These are phyloP conservation scores for Parietichytrium sp. DNA, from an alignment of 108 stramenopile genomes.

Conservation along the genomic window DNA sequence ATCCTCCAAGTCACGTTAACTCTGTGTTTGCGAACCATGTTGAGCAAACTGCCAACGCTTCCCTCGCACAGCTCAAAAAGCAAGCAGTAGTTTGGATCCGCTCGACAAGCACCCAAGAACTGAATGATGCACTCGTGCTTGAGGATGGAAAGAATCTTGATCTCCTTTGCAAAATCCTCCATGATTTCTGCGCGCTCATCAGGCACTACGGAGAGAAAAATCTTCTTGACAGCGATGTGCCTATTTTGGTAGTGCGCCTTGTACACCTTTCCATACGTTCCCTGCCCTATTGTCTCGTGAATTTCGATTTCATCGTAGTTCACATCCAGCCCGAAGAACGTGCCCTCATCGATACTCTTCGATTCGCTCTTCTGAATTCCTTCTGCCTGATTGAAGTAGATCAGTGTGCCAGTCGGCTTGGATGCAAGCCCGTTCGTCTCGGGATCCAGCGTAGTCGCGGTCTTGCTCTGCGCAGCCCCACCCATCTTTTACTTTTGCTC, in stretches of 20 bases:
- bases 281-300: constrained; percentile 34
- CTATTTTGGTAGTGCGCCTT: constrained; percentile 34
- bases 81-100: constrained; percentile 40
- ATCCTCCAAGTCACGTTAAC: constrained; percentile 41
- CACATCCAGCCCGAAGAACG: constrained; percentile 39
- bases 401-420: constrained; percentile 10
- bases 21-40: not conserved
- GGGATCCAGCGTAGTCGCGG: constrained; percentile 13
- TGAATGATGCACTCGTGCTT: constrained; percentile 37
- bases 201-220: not conserved
- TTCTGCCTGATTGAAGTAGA: constrained; percentile 28
- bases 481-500: too few species aligned
- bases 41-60: constrained; percentile 30
- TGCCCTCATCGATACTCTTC: constrained; percentile 25
- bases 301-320: constrained; percentile 30
- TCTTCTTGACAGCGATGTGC: constrained; percentile 35
- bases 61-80: constrained; percentile 42
- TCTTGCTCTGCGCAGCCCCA: constrained; percentile 5
- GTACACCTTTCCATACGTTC: constrained; percentile 42
- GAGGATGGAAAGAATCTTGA: constrained; percentile 40
- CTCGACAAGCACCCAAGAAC: constrained; percentile 29
- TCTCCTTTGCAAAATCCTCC: constrained; percentile 41
- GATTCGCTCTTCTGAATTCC: constrained; percentile 8
- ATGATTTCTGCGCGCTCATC: constrained; percentile 38
- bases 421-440: constrained; percentile 19